phyloP scores from a whole-genome alignment of 2,329 filamentous ascomycete genomes.

The Colletotrichum viniferum region DNA sequence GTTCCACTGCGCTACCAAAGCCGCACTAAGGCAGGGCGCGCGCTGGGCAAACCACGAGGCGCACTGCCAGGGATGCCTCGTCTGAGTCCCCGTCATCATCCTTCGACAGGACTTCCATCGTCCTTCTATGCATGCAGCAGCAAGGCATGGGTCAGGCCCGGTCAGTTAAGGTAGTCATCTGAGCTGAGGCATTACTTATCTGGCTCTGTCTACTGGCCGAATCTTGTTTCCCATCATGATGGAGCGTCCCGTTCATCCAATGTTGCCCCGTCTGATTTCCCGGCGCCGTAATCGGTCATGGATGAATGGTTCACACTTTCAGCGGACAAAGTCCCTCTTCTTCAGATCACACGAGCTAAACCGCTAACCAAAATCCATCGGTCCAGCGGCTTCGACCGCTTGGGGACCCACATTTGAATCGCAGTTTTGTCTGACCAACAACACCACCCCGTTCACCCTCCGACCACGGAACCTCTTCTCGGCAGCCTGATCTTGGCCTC shows the following conservation, averaged over 20 bases:
- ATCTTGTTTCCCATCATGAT: not conserved
- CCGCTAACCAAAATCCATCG: not conserved
- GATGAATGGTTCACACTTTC: not conserved
- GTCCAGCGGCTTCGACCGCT: not conserved
- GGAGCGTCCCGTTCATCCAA: not conserved
- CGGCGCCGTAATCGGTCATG: not conserved
- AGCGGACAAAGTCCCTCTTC: not conserved
- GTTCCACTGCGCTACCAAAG: not conserved
- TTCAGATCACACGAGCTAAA: not conserved
- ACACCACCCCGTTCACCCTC: not conserved
- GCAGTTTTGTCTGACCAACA: not conserved
- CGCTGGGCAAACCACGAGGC: constrained; percentile 15
- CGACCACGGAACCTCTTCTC: not conserved
- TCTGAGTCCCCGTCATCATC: not conserved
- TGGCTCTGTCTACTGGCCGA: not conserved
- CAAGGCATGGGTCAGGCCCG: not conserved
- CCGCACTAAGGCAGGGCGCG: not conserved
- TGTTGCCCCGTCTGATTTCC: not conserved
- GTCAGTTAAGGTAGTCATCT: not conserved
- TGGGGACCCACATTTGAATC: not conserved
- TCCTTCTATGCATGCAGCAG: not conserved
- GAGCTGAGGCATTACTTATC: constrained; percentile 7
- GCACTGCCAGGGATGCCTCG: constrained; percentile 7
- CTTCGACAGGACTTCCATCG: not conserved
- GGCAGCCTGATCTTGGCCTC: constrained; percentile 1